phyloP scores from a whole-genome alignment of 1,284 basidiomycete species.

The Taiwanofungus camphoratus region DNA sequence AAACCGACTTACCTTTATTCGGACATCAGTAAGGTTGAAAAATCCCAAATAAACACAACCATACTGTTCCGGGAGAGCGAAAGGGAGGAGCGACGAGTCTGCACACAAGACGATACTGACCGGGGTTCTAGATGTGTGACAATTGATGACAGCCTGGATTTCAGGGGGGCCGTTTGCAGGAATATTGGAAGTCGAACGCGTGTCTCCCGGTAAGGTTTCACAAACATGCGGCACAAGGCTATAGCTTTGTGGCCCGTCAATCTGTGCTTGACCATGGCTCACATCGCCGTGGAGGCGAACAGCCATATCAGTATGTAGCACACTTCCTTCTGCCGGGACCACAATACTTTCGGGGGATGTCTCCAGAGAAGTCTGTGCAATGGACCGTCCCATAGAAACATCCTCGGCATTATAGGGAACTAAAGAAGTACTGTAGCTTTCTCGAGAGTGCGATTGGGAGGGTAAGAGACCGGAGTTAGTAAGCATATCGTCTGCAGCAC shows the following conservation, averaged over 20 bases:
- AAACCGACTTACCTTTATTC: background rate
- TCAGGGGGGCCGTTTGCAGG: slow-evolving; percentile 4
- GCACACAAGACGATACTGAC: slow-evolving; percentile 14
- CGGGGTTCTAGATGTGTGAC: slow-evolving; percentile 5
- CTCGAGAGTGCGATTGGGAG: no score
- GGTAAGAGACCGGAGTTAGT: no score
- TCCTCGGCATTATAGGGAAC: no score
- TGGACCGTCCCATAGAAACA: no score
- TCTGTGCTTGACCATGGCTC: background rate
- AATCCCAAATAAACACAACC: slow-evolving; percentile 18
- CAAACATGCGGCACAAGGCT: background rate
- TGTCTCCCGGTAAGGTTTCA: background rate
- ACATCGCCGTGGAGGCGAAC: background rate
- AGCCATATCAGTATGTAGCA: background rate
- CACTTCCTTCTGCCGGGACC: background rate
- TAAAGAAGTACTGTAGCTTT: no score
- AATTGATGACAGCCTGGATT: slow-evolving; percentile 11
- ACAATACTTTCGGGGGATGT: background rate
- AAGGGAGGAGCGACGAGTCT: slow-evolving; percentile 11
- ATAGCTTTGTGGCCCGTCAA: background rate
- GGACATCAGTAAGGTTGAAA: slow-evolving; percentile 12
- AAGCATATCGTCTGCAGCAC: no score
- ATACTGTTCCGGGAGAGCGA: slow-evolving; percentile 11
- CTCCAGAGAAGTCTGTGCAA: background rate
- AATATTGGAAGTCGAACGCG: background rate